Evolutionary conservation across 2,329 filamentous ascomycete species (phyloP), one percentile per base, ranked within the genome.

Genomic region (Neopestalotiopsis sp.): DNA sequence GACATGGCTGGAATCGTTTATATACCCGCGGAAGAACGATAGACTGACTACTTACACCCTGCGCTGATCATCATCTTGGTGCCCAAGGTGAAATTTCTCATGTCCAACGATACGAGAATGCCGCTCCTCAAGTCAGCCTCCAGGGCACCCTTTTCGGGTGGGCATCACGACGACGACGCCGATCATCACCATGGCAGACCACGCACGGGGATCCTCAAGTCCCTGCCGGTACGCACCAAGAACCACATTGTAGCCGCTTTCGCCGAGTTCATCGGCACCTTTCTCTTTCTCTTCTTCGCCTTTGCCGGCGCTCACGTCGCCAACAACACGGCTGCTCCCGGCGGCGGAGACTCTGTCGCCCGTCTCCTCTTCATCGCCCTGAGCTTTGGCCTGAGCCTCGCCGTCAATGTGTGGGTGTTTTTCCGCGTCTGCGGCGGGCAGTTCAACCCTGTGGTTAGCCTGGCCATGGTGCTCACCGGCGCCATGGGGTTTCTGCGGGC

Each of bases 401-500:
- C 76, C 0, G 80, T 82, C 60, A 81, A 82, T 66, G 81, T 79
- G 5, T 84, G 81, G 81, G 76, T 81, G n/a, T 84, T 83, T 75
- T 84, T 79, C 71, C 76, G 82, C 20, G 78, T 84, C 59, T 81
- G 76, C 63, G 76, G 76, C 1, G 75, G 76, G 4, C 68, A 77
- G 9, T 78, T 78, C 69, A 78, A 78, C 69, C 76, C 76, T 0
- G 76, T 75, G 30, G 75, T 77, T 13, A 86, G 85, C 0, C 75
- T 88, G 1, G 85, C 83, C 1, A 82, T 88, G 65, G 82, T 82
- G 58, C 74, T 87, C 4, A 80, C 84, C 13, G 84, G 84, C 4
- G 84, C 82, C 2, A 77, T 75, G 24, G 67, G 60, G 30, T 12
- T 69, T 38, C 63, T 83, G 2, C 84, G 86, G 3, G 83, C 82